These are phyloP conservation scores for Podaxis sp. DNA, from an alignment of 768 basidiomycete species.

Conservation along the genomic window DNA sequence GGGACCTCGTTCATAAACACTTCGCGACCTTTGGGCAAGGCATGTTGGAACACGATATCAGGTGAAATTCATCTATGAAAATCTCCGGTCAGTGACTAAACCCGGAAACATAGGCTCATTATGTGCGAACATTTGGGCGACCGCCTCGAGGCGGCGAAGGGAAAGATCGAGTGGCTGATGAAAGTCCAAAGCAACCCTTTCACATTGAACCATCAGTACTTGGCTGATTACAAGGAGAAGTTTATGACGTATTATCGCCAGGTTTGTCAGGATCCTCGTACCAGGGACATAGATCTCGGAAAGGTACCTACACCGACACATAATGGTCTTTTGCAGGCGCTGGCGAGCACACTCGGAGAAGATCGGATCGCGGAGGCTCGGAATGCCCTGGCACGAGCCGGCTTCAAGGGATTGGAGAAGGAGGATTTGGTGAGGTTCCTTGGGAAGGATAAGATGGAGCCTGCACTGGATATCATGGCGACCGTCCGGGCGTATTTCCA, in stretches of 20 bases:
- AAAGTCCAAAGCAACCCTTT: conserved; percentile 46
- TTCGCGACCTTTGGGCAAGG: conserved; percentile 56
- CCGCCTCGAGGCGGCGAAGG: conserved; percentile 36
- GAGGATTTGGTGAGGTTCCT: conserved; percentile 49
- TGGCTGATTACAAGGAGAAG: conserved; percentile 38
- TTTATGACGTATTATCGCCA: conserved; percentile 48
- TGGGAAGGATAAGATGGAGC: conserved; percentile 49
- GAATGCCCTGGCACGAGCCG: conserved; percentile 18
- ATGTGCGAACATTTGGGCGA: conserved; percentile 49
- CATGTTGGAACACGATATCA: conserved; percentile 45
- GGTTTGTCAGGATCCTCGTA: conserved; percentile 29
- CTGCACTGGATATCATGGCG: conserved; percentile 65
- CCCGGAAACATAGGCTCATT: conserved; percentile 18
- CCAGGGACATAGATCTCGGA: not conserved
- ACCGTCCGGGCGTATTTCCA: conserved; percentile 74
- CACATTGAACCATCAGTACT: conserved; percentile 52
- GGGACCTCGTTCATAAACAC: conserved; percentile 42
- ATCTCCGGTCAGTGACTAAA: not conserved
- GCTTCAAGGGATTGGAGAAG: conserved; percentile 34
- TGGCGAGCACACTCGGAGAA: too few relatives aligned
- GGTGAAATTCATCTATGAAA: conserved; percentile 19
- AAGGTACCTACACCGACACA: too few relatives aligned
- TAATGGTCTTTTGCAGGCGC: too few relatives aligned
- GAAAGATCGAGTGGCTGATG: conserved; percentile 47
- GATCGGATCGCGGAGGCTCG: too few relatives aligned